Evolutionary conservation across 2,329 filamentous ascomycete species (phyloP).

Genomic region (Graphilbum sp.): DNA sequence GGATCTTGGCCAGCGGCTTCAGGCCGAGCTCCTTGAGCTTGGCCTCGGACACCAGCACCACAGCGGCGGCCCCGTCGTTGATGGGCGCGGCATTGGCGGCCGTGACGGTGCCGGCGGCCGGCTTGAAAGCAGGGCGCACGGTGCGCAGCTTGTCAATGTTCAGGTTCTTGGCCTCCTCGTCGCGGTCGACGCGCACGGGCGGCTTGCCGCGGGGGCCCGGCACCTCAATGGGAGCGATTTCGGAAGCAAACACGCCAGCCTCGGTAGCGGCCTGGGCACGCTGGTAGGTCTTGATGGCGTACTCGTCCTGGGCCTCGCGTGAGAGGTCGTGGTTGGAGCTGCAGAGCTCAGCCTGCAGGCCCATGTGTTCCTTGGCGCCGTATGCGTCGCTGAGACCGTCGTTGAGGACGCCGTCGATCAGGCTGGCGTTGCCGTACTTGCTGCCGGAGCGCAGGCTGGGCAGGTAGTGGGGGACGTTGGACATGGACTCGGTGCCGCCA

Average conservation of each 20-base stretch:
- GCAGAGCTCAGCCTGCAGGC: slow-evolving; percentile 82
- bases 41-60: slow-evolving; percentile 86
- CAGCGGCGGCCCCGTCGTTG: slow-evolving; percentile 83
- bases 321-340: slow-evolving; percentile 65
- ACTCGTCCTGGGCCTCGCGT: slow-evolving; percentile 81
- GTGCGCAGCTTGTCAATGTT: slow-evolving; percentile 68
- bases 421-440: slow-evolving; percentile 83
- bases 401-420: slow-evolving; percentile 84
- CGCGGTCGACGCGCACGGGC: slow-evolving; percentile 58
- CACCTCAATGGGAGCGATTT: slow-evolving; percentile 84
- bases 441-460: slow-evolving; percentile 70
- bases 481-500: slow-evolving; percentile 96
- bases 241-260: slow-evolving; percentile 61
- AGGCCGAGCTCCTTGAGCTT: slow-evolving; percentile 85
- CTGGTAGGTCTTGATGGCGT: slow-evolving; percentile 89
- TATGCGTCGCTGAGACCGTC: slow-evolving; percentile 92
- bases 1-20: slow-evolving; percentile 89
- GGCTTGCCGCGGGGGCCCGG: slow-evolving; percentile 84
- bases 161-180: slow-evolving; percentile 94
- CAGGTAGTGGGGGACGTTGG: slow-evolving; percentile 91
- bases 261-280: slow-evolving; percentile 78
- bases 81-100: slow-evolving; percentile 93
- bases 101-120: slow-evolving; percentile 75
- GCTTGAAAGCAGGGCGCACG: slow-evolving; percentile 71
- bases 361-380: slow-evolving; percentile 90